Conservation (phyloP, 192 early-diverging fungal genomes). For the Diversispora epigaea region DNA sequence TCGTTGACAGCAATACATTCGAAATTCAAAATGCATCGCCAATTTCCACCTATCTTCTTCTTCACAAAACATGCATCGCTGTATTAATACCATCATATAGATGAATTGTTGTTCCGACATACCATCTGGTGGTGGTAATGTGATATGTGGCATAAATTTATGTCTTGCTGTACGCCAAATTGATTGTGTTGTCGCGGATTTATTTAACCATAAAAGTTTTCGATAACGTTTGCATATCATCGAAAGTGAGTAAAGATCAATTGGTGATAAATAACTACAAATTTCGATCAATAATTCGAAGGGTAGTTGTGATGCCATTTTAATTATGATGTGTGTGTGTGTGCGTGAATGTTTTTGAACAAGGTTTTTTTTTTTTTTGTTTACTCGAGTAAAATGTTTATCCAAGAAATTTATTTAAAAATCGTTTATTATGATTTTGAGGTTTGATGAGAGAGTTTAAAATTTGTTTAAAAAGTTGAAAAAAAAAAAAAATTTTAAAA, state of each 20-base stretch:
- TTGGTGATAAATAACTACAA: slow-evolving; percentile 12
- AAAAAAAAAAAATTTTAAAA: no score
- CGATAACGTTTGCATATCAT: slow-evolving; percentile 8
- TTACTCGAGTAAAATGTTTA: not conserved
- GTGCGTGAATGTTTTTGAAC: no score
- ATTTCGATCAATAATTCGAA: slow-evolving; percentile 20
- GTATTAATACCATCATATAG: not conserved
- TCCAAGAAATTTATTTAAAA: not conserved
- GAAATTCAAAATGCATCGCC: slow-evolving; percentile 19
- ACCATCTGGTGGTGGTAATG: not conserved
- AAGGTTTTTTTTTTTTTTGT: not conserved
- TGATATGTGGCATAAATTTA: not conserved
- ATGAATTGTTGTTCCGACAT: slow-evolving; percentile 7
- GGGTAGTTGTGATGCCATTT: slow-evolving; percentile 7
- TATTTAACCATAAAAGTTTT: not conserved
- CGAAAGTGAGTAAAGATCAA: slow-evolving; percentile 7
- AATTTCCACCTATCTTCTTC: not conserved
- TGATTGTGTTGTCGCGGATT: not conserved
- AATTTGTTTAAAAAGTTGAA: no score
- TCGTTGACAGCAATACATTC: not conserved
- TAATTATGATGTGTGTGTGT: not conserved
- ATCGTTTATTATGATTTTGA: no score
- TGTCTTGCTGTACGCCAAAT: slow-evolving; percentile 17
- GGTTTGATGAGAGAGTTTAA: no score
- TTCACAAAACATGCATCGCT: slow-evolving; percentile 8